Percentiles rank a stretch among this genome's conserved stretches.
Conservation (phyloP, 108 stramenopile species). For the Nitzschia inconspicua region DNA sequence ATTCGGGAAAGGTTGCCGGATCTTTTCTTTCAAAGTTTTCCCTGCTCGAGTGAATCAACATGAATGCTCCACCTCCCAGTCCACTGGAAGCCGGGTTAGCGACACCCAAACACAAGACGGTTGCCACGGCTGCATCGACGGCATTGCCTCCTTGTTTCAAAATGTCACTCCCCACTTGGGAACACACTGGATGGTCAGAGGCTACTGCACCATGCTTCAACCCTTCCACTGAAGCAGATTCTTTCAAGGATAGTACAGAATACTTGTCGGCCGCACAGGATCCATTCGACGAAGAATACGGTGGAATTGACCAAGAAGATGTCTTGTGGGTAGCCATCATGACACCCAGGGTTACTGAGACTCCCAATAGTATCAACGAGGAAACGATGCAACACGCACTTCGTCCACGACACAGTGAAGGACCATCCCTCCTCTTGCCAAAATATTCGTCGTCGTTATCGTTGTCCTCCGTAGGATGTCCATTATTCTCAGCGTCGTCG, state of each 20-base stretch:
- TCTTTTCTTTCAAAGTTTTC: constrained; percentile 13
- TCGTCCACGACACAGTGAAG: too few relatives aligned
- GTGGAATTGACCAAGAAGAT: too few relatives aligned
- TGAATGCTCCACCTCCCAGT: constrained; percentile 80
- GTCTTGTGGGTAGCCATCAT: too few relatives aligned
- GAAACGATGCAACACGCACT: too few relatives aligned
- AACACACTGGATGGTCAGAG: constrained; percentile 60
- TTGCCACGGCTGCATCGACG: constrained; percentile 77
- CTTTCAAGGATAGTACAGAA: neutral
- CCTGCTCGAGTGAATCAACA: constrained; percentile 54
- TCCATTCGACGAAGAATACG: too few relatives aligned
- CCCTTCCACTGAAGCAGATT: constrained; percentile 21
- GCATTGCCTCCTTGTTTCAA: constrained; percentile 63
- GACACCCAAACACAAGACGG: constrained; percentile 73
- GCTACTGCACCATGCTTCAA: constrained; percentile 56
- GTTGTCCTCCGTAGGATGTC: too few relatives aligned
- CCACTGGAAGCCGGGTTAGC: constrained; percentile 78
- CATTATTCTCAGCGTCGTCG: too few relatives aligned
- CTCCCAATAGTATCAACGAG: too few relatives aligned
- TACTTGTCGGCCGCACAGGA: too few relatives aligned
- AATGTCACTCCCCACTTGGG: constrained; percentile 43
- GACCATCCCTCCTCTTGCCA: too few relatives aligned
- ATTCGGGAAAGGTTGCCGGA: constrained; percentile 9
- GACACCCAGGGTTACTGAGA: too few relatives aligned
- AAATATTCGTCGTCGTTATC: too few relatives aligned